Conservation (phyloP, 2,329 filamentous ascomycete species). For the Rhynchosporium secalis region DNA sequence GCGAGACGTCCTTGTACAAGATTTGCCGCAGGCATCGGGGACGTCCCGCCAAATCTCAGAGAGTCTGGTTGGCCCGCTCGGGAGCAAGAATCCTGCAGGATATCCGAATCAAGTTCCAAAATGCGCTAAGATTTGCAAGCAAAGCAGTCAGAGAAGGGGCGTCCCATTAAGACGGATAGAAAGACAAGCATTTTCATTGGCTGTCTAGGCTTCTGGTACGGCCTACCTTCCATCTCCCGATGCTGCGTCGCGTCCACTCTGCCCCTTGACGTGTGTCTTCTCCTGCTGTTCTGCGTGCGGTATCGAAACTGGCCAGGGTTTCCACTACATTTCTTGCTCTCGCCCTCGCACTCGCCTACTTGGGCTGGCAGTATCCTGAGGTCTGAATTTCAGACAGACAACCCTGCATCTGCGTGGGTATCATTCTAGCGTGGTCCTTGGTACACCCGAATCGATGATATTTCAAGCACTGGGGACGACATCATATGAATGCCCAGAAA, state of each 20-base stretch:
- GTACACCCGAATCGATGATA: too few relatives aligned
- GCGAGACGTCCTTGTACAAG: neutral
- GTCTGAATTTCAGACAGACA: neutral
- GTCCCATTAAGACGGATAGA: neutral
- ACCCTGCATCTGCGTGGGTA: neutral
- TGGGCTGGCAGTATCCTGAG: slow-evolving; percentile 3
- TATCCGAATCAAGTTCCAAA: neutral
- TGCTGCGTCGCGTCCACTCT: neutral
- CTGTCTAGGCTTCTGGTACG: neutral
- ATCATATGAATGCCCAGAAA: neutral
- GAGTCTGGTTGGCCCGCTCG: slow-evolving; percentile 12
- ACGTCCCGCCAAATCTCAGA: neutral
- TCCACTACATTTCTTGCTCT: too few relatives aligned
- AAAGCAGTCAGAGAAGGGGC: neutral
- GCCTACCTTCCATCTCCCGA: neutral
- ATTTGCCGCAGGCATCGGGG: slow-evolving; percentile 13
- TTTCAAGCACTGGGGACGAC: too few relatives aligned
- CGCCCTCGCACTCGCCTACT: neutral
- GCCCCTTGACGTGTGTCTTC: neutral
- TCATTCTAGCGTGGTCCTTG: neutral
- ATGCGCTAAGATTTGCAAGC: slow-evolving; percentile 1
- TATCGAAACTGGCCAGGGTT: neutral
- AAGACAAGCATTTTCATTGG: neutral
- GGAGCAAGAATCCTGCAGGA: slow-evolving; percentile 9
- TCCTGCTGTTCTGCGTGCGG: neutral